Conservation (phyloP, 331 rosid species). For the Arachis monticola region DNA sequence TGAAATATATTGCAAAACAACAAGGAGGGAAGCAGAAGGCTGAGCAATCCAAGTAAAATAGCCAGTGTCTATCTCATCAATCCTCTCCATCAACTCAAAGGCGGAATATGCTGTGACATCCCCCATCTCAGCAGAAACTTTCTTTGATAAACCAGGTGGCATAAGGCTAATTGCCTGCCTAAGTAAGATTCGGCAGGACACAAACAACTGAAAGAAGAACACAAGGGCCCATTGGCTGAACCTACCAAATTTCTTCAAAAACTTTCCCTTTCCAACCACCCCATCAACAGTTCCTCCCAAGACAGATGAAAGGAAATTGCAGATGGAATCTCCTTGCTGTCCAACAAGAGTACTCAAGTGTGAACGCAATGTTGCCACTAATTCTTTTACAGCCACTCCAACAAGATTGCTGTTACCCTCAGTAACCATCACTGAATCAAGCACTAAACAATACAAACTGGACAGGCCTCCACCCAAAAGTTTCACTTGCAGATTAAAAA, state of each 20-base stretch:
- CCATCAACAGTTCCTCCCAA: conserved; percentile 45
- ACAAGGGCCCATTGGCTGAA: conserved; percentile 75
- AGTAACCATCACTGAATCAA: conserved; percentile 74
- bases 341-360: conserved; percentile 72
- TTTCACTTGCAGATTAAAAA: conserved; percentile 57
- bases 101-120: conserved; percentile 72
- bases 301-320: conserved; percentile 59
- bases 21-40: conserved; percentile 77
- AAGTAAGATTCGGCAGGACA: conserved; percentile 70
- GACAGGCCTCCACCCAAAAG: conserved; percentile 85
- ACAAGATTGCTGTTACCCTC: conserved; percentile 66
- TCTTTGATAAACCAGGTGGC: conserved; percentile 73
- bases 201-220: conserved; percentile 76
- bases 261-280: conserved; percentile 47
- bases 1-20: conserved; percentile 63
- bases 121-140: conserved; percentile 67
- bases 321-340: conserved; percentile 58
- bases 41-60: conserved; percentile 78
- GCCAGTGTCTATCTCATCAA: conserved; percentile 59
- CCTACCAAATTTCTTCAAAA: conserved; percentile 54
- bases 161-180: conserved; percentile 72
- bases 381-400: conserved; percentile 65
- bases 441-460: conserved; percentile 69
- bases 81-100: conserved; percentile 70
- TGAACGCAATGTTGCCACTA: conserved; percentile 58